Evolutionary conservation across 768 basidiomycete genomes (phyloP), one percentile per base, ranked within the genome.

Genomic region (Lentinula lateritia): DNA sequence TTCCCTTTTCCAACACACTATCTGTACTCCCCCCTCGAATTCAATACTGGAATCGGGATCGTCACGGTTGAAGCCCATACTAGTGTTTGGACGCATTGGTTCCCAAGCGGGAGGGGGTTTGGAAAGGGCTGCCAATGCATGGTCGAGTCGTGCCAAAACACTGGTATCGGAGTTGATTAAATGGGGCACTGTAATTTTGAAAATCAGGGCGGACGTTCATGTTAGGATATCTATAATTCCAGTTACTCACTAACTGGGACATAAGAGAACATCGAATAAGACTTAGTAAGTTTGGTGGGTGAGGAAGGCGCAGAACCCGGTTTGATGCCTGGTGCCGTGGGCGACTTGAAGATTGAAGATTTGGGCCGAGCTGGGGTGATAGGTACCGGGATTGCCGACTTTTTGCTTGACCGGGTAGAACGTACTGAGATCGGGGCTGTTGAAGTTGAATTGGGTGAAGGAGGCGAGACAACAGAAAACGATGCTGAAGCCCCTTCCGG

Each of bases 111-210:
- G 78, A 3, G 88, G 89, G 2, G 86, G 80, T 0, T 86, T 88
- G 70, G 83, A 81, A 32, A 79, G 78, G n/a, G 92, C 76, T 67
- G 86, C 88, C 68, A 90, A 85, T 32, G 92, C 73, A 2, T 28
- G 20, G 12, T 41, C 23, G 15, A 56, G 38, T 43, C 41, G n/a
- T 28, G 20, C 55, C 13, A 56, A 16, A 20, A 43, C 55, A 13
- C 39, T 41, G 32, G 55, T 23, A 8, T 56, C 39, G 16, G 55
- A 39, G 16, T 52, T 52, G 55, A 28, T 56, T 23, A 41, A 28
- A 36, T n/a, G 36, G 23, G 39, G 38, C 41, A 28, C 55, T 38
- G 23, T 12, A 13, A 42, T 8, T 28, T 4, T 15, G 15, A 2
- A 5, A 8, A 34, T 43, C 3, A 56, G 41, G 23, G 3, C 28